Conservation (phyloP, 495 filamentous ascomycete species). For the Evernia prunastri region DNA sequence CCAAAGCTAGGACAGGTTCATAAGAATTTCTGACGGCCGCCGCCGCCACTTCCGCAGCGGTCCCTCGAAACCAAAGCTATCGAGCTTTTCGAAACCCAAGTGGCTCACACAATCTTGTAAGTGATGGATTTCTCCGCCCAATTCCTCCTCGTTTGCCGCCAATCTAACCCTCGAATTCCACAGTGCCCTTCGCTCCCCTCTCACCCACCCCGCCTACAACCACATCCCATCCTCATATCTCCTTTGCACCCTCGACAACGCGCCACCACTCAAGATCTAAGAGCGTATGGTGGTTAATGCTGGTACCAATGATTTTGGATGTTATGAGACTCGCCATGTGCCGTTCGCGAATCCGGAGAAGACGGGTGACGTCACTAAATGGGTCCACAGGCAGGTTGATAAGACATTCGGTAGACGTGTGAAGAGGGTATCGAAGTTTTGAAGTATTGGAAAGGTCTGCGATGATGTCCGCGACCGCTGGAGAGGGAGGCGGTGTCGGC, state of each 20-base stretch:
- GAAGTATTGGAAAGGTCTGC: not conserved
- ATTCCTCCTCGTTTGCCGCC: not conserved
- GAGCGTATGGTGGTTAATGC: not conserved
- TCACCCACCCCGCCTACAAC: not conserved
- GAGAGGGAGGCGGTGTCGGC: constrained; percentile 14
- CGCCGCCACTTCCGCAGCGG: not conserved
- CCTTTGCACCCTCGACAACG: not conserved
- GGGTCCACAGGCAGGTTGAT: not conserved
- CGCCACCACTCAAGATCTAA: not conserved
- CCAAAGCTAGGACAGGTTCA: not conserved
- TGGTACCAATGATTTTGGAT: constrained; percentile 5
- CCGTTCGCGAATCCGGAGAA: not conserved
- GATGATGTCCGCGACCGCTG: not conserved
- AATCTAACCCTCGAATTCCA: not conserved
- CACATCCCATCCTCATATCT: not conserved
- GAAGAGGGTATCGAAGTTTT: not conserved
- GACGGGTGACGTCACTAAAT: not conserved
- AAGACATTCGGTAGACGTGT: not conserved
- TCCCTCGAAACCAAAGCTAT: not conserved
- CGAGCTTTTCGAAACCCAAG: not conserved
- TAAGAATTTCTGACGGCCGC: not conserved
- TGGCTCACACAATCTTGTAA: not conserved
- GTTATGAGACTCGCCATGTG: not conserved
- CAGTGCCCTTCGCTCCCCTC: not conserved
- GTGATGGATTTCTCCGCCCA: not conserved